These are phyloP conservation scores for Hygrophorus pudorinus DNA, from an alignment of 768 basidiomycete species.

Conservation along the genomic window DNA sequence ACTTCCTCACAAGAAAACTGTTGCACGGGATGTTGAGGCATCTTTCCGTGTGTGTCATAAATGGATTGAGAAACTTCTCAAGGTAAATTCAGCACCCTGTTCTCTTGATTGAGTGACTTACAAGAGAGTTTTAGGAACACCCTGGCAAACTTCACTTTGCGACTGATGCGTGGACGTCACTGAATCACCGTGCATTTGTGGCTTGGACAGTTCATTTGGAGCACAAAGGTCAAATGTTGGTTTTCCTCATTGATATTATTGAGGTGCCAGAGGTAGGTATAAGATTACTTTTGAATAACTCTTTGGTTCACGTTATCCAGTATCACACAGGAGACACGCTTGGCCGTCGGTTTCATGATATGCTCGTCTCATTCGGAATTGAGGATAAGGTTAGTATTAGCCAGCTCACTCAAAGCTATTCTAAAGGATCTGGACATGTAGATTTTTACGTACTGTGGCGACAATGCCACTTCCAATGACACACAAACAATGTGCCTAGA, in stretches of 20 bases:
- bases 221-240: constrained; percentile 1
- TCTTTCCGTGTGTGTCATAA: constrained; percentile 16
- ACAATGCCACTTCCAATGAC: constrained; percentile 3
- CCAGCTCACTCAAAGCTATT: not conserved
- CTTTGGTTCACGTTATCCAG: not conserved
- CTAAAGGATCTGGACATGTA: not conserved
- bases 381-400: constrained; percentile 9
- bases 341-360: constrained; percentile 13
- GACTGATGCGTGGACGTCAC: constrained; percentile 3
- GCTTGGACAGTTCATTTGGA: no score
- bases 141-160: constrained; percentile 2
- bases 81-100: not conserved
- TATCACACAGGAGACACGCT: constrained; percentile 24
- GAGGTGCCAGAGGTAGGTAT: constrained; percentile 3
- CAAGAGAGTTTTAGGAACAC: constrained; percentile 7
- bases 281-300: constrained; percentile 3
- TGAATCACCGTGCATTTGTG: no score
- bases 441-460: not conserved
- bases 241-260: constrained; percentile 3
- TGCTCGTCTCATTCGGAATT: constrained; percentile 14
- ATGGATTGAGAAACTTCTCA: constrained; percentile 17
- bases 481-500: not conserved
- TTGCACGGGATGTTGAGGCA: constrained; percentile 21
- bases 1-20: constrained; percentile 22
- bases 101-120: not conserved